Evolutionary conservation across 2,329 filamentous ascomycete species (phyloP).

Genomic region (Lasiodiplodia citricola): DNA sequence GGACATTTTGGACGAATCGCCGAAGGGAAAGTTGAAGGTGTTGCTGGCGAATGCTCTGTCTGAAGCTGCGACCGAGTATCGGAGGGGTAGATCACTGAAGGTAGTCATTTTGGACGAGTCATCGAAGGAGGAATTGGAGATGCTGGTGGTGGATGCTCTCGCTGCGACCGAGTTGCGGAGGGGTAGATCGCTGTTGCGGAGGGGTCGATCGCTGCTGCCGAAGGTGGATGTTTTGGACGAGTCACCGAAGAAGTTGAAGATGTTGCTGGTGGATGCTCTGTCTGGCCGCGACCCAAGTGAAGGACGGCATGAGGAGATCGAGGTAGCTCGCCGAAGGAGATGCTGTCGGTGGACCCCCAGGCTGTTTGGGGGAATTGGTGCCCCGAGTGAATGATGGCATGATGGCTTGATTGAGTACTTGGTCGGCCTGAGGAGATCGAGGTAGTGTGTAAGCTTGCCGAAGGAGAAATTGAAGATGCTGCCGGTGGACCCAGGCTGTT

Average conservation of each 20-base stretch:
- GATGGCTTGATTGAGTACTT: neutral
- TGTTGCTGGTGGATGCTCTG: no score
- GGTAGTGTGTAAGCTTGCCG: no score
- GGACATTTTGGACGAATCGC: neutral
- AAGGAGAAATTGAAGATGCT: conserved; percentile 7
- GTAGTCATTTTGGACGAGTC: neutral
- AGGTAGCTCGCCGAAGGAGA: no score
- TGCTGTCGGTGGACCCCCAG: no score
- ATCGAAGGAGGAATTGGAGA: neutral
- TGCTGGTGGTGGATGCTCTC: neutral
- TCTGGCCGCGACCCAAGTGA: no score
- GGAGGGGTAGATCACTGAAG: neutral
- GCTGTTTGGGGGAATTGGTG: neutral
- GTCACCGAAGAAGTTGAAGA: no score
- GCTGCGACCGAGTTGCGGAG: no score
- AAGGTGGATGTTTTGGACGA: no score
- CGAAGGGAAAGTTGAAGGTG: no score
- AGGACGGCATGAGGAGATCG: no score
- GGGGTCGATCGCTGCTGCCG: no score
- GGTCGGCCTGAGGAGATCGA: neutral
- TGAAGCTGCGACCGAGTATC: neutral
- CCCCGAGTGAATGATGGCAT: conserved; percentile 12
- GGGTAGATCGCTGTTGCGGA: no score
- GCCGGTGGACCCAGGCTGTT: neutral
- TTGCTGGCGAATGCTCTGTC: neutral